A percentile compares a stretch with the other conserved stretches of the same genome.
phyloP scores from a whole-genome alignment of 2,329 filamentous ascomycete species.

The Biscogniauxia mediterranea region DNA sequence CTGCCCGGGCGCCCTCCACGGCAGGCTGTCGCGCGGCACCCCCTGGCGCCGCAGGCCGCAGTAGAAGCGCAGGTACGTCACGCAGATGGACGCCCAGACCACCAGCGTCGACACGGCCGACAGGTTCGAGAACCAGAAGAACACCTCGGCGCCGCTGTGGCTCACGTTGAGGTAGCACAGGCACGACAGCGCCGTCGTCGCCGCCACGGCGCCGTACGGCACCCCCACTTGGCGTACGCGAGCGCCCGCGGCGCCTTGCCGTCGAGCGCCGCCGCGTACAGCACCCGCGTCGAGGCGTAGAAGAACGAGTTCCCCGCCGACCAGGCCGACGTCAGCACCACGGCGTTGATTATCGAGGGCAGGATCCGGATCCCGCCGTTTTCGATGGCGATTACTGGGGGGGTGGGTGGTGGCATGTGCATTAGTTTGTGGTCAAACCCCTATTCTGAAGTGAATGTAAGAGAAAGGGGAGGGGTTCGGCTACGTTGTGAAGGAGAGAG shows the following conservation, averaged over 20 bases:
- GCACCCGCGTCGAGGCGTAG: constrained; percentile 33
- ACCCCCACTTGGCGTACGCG: constrained; percentile 54
- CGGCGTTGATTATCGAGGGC: constrained; percentile 65
- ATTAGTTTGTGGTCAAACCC: background rate
- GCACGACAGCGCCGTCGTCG: constrained; percentile 59
- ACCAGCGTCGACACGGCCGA: constrained; percentile 69
- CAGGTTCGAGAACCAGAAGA: constrained; percentile 47
- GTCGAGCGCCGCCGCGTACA: constrained; percentile 46
- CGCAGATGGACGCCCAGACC: constrained; percentile 65
- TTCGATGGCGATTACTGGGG: constrained; percentile 59
- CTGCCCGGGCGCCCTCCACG: constrained; percentile 47
- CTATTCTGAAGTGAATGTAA: background rate
- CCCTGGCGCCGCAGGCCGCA: constrained; percentile 25
- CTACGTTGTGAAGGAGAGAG: too few relatives aligned
- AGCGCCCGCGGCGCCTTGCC: constrained; percentile 52
- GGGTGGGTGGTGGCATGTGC: background rate
- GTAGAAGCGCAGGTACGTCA: constrained; percentile 51
- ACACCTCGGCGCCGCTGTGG: constrained; percentile 43
- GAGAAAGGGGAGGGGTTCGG: too few relatives aligned
- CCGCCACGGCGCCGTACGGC: constrained; percentile 55
- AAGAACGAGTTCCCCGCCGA: constrained; percentile 35
- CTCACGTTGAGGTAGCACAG: constrained; percentile 64
- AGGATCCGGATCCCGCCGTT: constrained; percentile 60
- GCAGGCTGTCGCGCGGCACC: constrained; percentile 25
- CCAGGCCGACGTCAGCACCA: constrained; percentile 51